A percentile compares a stretch with the other conserved stretches of the same genome.
These are phyloP conservation scores for Glonium stellatum DNA, from an alignment of 495 filamentous ascomycete genomes.

Conservation along the genomic window DNA sequence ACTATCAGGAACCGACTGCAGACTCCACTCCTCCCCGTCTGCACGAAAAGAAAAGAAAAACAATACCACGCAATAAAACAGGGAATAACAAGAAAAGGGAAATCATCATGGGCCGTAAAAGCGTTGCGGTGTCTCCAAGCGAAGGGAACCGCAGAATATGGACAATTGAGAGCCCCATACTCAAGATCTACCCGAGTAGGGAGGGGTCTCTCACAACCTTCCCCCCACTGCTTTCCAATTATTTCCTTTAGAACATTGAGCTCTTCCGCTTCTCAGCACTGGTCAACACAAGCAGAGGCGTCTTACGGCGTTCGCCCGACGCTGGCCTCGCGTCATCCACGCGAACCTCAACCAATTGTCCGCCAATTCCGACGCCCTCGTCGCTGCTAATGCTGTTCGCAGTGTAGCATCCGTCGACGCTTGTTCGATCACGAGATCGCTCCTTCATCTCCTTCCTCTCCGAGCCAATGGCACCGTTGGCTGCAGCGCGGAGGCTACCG, in stretches of 20 bases:
- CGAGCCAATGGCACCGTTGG: slow-evolving; percentile 78
- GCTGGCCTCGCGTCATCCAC: slow-evolving; percentile 41
- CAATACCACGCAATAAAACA: slow-evolving; percentile 8
- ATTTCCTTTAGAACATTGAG: slow-evolving; percentile 45
- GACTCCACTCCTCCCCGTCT: neutral
- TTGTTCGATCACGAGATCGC: slow-evolving; percentile 50
- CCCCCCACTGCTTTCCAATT: slow-evolving; percentile 6
- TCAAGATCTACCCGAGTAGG: slow-evolving; percentile 15
- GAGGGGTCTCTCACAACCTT: neutral
- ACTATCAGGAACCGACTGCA: slow-evolving; percentile 5
- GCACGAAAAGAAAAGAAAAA: slow-evolving; percentile 1
- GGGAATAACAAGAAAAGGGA: slow-evolving; percentile 10
- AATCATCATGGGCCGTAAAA: slow-evolving; percentile 28
- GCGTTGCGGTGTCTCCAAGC: slow-evolving; percentile 6
- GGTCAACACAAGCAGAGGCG: slow-evolving; percentile 77
- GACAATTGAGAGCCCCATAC: slow-evolving; percentile 13
- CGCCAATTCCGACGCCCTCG: slow-evolving; percentile 47
- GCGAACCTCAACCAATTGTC: slow-evolving; percentile 47
- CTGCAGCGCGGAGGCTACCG: slow-evolving; percentile 70
- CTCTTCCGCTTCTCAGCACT: slow-evolving; percentile 89
- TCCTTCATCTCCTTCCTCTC: slow-evolving; percentile 53
- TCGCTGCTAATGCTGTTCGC: slow-evolving; percentile 59
- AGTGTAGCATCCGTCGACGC: slow-evolving; percentile 45
- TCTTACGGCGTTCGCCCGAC: slow-evolving; percentile 63
- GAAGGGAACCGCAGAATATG: slow-evolving; percentile 18